Base-by-base conservation (phyloP, 2,329 filamentous ascomycete genomes). In the Cyclaneusma minus region DNA sequence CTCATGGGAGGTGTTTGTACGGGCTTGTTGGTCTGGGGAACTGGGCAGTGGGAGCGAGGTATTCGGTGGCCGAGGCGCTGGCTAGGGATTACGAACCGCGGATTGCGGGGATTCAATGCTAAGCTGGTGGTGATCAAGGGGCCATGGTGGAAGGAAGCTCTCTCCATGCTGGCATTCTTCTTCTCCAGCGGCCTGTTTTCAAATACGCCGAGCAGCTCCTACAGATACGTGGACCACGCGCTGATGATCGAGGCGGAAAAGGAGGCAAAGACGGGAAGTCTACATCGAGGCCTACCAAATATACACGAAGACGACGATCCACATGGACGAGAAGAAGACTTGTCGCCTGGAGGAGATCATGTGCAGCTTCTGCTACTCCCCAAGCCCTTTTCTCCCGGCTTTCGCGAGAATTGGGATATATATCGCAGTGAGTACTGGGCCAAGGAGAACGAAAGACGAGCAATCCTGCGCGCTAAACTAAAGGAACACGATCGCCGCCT, bases 371-470 rank as follows among this genome's bases (percentile, higher is more conserved):
- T 95, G 11, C 62, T 98, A 6, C 66, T 94, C 7, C 83, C 89
- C 1, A 98, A 98, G 48, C 84, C 85, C 0, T 98, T 98, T 45
- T 91, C 82, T 5, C 77, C 89, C 0, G 83, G 82, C 24, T 98
- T 98, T 45, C 68, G 89, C 12, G 85, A 95, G 49, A 92, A 93
- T 37, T 98, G 89, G 89, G 89, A 98, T 45, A 63, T 87, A 10
- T 98, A 91, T 52, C 68, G 89, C 28, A 74, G 77, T 17, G 85
- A 94, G 33, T 98, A 94, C 53, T 98, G 89, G 89, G 87, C 94
- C 41, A 75, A 75, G 34, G 89, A 98, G 50, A 98, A 98, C 45
- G 83, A 92, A 49, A 74, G 87, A 3, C 72, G 89, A 8, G 68
- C 76, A 3, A 56, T 79, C 30, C 58, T 94, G 13, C 66, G 82